Evolutionary conservation across 169 alveolate genomes (phyloP).

Genomic region (Eimeria maxima): DNA sequence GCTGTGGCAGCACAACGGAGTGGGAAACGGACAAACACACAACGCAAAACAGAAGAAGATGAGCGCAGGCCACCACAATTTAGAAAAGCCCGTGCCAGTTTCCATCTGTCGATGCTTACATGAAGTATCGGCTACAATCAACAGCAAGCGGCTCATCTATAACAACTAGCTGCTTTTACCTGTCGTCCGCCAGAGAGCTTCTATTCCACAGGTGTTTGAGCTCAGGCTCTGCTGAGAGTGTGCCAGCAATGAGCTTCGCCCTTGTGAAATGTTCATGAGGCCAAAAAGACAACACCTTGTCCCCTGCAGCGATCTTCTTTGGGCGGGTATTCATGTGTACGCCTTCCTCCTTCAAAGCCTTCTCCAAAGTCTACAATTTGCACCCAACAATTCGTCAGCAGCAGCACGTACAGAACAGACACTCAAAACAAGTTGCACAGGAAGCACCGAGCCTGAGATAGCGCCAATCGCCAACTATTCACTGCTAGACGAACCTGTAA

Average conservation of each 20-base stretch:
- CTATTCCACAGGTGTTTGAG: slow-evolving; percentile 61
- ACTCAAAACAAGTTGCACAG: neutral
- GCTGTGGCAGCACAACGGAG: neutral
- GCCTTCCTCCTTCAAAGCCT: slow-evolving; percentile 4
- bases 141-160: neutral
- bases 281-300: slow-evolving; percentile 39
- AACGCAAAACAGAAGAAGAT: neutral
- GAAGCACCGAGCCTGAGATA: neutral
- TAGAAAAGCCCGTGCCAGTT: no score
- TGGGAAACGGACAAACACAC: neutral
- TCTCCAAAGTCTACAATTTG: slow-evolving; percentile 8
- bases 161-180: neutral
- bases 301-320: slow-evolving; percentile 54
- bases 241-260: slow-evolving; percentile 50
- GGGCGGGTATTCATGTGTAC: neutral
- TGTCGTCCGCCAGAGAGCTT: slow-evolving; percentile 29
- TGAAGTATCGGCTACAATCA: neutral
- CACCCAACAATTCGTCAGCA: neutral
- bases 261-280: slow-evolving; percentile 60
- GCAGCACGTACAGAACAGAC: neutral
- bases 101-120: neutral
- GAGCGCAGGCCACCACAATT: neutral
- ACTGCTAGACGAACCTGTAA: slow-evolving; percentile 7
- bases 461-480: neutral
- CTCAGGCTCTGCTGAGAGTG: slow-evolving; percentile 37